Conservation (phyloP, 2,329 filamentous ascomycete species). For the Xylaria sp. region DNA sequence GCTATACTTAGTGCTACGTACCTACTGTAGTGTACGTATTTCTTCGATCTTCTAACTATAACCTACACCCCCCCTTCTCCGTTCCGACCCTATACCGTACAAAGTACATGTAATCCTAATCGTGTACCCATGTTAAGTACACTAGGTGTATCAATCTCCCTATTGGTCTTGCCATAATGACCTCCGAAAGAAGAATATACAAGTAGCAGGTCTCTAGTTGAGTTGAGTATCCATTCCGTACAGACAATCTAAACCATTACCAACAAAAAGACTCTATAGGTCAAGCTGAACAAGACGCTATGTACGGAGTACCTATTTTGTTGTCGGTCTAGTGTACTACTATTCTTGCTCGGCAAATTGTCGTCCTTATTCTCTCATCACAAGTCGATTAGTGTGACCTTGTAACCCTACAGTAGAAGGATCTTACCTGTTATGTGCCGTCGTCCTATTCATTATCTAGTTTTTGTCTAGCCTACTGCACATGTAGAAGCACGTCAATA, state of each 20-base stretch:
- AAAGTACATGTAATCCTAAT: conserved; percentile 36
- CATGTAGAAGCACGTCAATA: conserved; percentile 13
- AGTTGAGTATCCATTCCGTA: not conserved
- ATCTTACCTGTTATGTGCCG: conserved; percentile 23
- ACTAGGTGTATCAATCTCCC: conserved; percentile 46
- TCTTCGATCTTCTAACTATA: conserved; percentile 41
- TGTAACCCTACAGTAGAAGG: conserved; percentile 22
- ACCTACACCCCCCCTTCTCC: conserved; percentile 24
- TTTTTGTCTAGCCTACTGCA: conserved; percentile 26
- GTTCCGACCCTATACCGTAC: conserved; percentile 14
- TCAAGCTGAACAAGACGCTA: not conserved
- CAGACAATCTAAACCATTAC: not conserved
- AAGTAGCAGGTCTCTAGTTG: too few species aligned
- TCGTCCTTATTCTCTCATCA: conserved; percentile 5
- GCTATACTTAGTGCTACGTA: conserved; percentile 8
- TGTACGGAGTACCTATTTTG: not conserved
- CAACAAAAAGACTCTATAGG: not conserved
- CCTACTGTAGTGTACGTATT: too few species aligned
- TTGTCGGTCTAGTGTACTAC: not conserved
- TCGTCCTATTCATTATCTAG: conserved; percentile 22
- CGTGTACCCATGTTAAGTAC: conserved; percentile 43
- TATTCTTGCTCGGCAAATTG: not conserved
- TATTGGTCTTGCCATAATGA: conserved; percentile 41
- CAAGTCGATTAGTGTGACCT: conserved; percentile 10
- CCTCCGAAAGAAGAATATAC: too few species aligned